phyloP scores from a whole-genome alignment of 164 flowering plant genomes.

The Aristolochia fimbriata region DNA sequence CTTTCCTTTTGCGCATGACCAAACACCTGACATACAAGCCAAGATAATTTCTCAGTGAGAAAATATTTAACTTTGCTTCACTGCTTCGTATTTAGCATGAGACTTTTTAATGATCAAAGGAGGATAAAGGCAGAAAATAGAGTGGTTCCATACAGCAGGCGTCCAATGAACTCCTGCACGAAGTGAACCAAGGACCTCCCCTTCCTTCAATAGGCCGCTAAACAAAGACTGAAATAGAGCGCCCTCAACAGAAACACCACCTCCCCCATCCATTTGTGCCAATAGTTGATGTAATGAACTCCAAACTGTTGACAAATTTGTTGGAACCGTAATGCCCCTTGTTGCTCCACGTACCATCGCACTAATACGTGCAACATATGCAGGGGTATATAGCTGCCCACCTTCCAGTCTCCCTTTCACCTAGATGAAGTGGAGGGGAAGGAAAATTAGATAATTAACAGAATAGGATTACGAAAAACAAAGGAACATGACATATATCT shows the following conservation, averaged over 20 bases:
- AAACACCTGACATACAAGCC: conserved; percentile 46
- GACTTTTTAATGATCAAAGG: neutral
- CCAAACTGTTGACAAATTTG: conserved; percentile 75
- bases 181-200: conserved; percentile 78
- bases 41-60: too few species aligned
- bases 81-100: neutral
- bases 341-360: conserved; percentile 98
- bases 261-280: conserved; percentile 64
- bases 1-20: conserved; percentile 86
- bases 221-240: conserved; percentile 82
- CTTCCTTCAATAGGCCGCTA: conserved; percentile 68
- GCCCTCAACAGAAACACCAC: conserved; percentile 78
- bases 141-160: conserved; percentile 53
- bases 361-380: conserved; percentile 77
- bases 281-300: conserved; percentile 64
- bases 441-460: neutral
- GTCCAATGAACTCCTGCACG: conserved; percentile 99
- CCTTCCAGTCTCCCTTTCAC: conserved; percentile 97
- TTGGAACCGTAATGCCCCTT: conserved; percentile 80
- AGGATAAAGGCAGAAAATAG: neutral
- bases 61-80: too few species aligned
- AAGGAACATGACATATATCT: neutral
- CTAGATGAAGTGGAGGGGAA: conserved; percentile 23
- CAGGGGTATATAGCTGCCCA: conserved; percentile 92
- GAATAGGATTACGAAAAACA: neutral